Base-by-base conservation (phyloP, 2,329 filamentous ascomycete genomes). In the Fusarium verticillioides region DNA sequence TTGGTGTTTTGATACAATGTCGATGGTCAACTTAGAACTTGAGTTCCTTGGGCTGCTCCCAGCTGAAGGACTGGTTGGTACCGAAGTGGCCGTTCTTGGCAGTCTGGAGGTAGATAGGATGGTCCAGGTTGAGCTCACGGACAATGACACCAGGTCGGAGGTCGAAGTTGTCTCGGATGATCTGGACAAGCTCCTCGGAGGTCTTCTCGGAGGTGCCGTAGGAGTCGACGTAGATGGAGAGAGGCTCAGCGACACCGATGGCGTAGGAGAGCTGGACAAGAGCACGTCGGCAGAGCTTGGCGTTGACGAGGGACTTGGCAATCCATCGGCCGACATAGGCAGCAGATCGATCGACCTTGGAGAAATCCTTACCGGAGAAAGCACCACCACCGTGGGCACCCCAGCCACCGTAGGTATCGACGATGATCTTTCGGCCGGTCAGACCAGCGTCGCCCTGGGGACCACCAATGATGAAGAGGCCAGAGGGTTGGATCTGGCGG, bases 341-440 rank as follows among this genome's bases (percentile, higher is more conserved):
- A 77, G 96, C 96, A 60, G 96, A 98, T 80, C 96, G 94, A 84
- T 99, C 96, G 86, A 99, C 96, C 91, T 99, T 99, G 90, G 95
- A 98, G 92, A 98, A 99, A 86, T 99, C 96, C 93, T 99, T 99
- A 82, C 96, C 96, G 81, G 96, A 98, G 93, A 99, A 99, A 85
- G 96, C 96, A 93, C 96, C 96, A 89, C 96, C 96, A 90, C 96
- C 96, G 90, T 99, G 96, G 80, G 96, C 96, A 88, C 96, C 96
- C 96, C 96, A 98, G 81, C 96, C 96, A 89, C 96, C 96, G 88
- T 99, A 99, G 85, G 96, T 98, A 88, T 99, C 96, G 84, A 99
- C 96, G 78, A 98, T 92, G 91, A 99, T 99, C 92, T 99, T 99
- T 82, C 96, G 95, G 85, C 96, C 96, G 75, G 96, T 99, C 76